phyloP scores from a whole-genome alignment of 345 rosid genomes.

The Euphorbia tirucalli region DNA sequence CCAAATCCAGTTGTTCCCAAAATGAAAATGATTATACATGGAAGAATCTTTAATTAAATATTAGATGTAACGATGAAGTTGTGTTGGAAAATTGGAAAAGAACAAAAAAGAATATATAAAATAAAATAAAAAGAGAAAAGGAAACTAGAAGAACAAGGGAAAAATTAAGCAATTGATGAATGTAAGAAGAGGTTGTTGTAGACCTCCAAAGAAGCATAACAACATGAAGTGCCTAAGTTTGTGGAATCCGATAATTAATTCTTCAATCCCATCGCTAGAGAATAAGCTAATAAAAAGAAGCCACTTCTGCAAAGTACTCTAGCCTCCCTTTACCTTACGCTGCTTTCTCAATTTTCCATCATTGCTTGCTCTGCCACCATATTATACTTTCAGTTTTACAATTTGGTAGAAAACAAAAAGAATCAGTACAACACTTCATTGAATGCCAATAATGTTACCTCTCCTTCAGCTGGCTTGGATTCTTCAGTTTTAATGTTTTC shows the following conservation, averaged over 20 bases:
- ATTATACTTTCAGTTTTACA: background rate
- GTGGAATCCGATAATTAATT: slow-evolving; percentile 32
- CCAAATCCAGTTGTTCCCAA: background rate
- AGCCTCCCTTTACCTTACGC: slow-evolving; percentile 16
- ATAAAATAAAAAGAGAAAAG: background rate
- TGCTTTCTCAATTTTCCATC: slow-evolving; percentile 22
- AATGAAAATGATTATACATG: slow-evolving; percentile 5
- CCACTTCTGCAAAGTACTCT: slow-evolving; percentile 21
- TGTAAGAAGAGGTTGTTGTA: slow-evolving; percentile 16
- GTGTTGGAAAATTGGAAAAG: background rate
- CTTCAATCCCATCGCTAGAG: slow-evolving; percentile 30
- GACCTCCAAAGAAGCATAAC: slow-evolving; percentile 20
- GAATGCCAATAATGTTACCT: slow-evolving; percentile 34
- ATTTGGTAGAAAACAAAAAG: background rate
- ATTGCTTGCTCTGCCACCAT: slow-evolving; percentile 32
- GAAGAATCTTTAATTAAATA: slow-evolving; percentile 12
- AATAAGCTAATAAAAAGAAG: slow-evolving; percentile 19
- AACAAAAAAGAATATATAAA: background rate
- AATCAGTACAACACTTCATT: background rate
- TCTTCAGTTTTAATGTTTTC: slow-evolving; percentile 71
- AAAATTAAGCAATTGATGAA: slow-evolving; percentile 20
- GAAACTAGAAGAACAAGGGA: background rate
- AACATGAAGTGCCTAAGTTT: slow-evolving; percentile 19
- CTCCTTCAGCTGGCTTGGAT: slow-evolving; percentile 64
- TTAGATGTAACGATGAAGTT: slow-evolving; percentile 2